phyloP scores from a whole-genome alignment of 768 basidiomycete genomes.

The Hydnum rufescens region DNA sequence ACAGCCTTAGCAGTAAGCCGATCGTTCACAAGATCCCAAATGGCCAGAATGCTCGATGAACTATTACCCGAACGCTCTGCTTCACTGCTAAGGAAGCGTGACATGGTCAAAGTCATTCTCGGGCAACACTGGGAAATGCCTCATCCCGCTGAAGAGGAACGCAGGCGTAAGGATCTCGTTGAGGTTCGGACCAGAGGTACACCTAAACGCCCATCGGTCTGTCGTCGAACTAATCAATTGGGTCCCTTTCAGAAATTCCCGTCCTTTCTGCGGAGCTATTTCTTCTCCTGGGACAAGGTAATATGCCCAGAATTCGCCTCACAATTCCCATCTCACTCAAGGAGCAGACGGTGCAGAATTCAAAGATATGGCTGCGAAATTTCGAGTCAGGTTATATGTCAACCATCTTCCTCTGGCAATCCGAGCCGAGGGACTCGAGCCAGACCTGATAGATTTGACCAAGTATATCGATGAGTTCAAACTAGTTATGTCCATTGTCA shows the following conservation, averaged over 20 bases:
- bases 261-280: not conserved
- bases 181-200: not conserved
- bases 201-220: not conserved
- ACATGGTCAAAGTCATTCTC: not conserved
- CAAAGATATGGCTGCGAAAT: not conserved
- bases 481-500: too few species aligned
- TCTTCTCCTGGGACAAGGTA: slow-evolving; percentile 1
- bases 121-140: not conserved
- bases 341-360: not conserved
- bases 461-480: not conserved
- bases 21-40: not conserved
- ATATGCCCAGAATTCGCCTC: not conserved
- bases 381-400: not conserved
- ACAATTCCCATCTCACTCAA: not conserved
- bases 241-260: not conserved
- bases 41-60: not conserved
- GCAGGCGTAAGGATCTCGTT: not conserved
- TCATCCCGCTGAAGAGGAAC: not conserved
- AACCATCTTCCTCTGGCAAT: not conserved
- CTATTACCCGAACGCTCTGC: not conserved
- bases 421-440: not conserved
- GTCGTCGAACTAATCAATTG: not conserved
- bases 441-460: not conserved
- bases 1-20: not conserved
- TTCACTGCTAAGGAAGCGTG: not conserved